These are phyloP conservation scores for Aspergillus biplanus DNA, from an alignment of 495 filamentous ascomycete species.

Conservation along the genomic window DNA sequence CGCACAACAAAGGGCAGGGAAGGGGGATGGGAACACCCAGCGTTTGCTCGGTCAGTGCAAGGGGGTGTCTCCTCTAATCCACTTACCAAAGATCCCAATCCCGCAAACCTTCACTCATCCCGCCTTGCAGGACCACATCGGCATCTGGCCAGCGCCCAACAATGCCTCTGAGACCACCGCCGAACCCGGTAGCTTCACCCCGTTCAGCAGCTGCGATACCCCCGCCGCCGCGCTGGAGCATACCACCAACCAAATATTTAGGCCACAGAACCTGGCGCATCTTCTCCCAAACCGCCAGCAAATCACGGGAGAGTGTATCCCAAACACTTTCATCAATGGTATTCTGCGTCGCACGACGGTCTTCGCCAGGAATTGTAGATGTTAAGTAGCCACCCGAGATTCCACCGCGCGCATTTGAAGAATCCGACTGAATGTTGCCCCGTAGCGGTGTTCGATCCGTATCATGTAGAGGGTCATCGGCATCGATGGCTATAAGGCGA, in stretches of 20 bases:
- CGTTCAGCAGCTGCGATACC: slow-evolving; percentile 70
- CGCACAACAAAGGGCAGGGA: neutral
- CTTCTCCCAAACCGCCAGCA: slow-evolving; percentile 94
- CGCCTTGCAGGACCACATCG: slow-evolving; percentile 70
- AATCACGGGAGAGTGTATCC: slow-evolving; percentile 89
- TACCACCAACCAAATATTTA: slow-evolving; percentile 83
- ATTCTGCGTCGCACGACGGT: slow-evolving; percentile 87
- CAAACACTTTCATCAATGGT: slow-evolving; percentile 98
- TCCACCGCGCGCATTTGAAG: slow-evolving; percentile 52
- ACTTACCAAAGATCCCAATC: slow-evolving; percentile 95
- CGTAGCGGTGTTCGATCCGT: slow-evolving; percentile 76
- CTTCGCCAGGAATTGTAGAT: slow-evolving; percentile 87
- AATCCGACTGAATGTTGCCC: slow-evolving; percentile 70
- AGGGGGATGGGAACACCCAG: neutral
- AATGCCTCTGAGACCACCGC: slow-evolving; percentile 65
- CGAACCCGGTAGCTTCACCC: slow-evolving; percentile 63
- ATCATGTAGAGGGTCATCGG: slow-evolving; percentile 83
- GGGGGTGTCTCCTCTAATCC: no score
- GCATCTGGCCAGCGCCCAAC: slow-evolving; percentile 73
- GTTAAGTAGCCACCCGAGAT: slow-evolving; percentile 70
- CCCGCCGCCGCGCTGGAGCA: slow-evolving; percentile 66
- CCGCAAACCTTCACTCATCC: slow-evolving; percentile 83
- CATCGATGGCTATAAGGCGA: slow-evolving; percentile 68
- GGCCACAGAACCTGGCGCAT: slow-evolving; percentile 98
- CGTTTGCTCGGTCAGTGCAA: neutral